phyloP scores from a whole-genome alignment of 2,329 filamentous ascomycete species.

The Aspergillus sp. region DNA sequence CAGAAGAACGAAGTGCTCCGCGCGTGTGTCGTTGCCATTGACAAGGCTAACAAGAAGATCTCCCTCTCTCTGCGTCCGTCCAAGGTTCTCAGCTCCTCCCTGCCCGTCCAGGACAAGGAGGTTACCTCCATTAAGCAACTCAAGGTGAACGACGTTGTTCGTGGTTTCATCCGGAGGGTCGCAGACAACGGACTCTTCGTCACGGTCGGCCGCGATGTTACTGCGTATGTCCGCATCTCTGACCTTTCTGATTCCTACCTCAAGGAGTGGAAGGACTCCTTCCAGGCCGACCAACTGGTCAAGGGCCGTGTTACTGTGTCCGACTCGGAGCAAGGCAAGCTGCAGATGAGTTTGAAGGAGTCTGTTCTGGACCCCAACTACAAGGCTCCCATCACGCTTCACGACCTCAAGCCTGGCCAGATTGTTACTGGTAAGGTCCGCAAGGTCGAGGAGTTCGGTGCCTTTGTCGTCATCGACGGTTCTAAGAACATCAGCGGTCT shows the following conservation, averaged over 20 bases:
- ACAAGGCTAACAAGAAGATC: slow-evolving; percentile 80
- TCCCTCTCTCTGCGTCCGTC: slow-evolving; percentile 82
- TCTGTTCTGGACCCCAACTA: slow-evolving; percentile 81
- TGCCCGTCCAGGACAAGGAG: slow-evolving; percentile 78
- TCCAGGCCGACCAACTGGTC: slow-evolving; percentile 86
- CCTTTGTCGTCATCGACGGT: slow-evolving; percentile 86
- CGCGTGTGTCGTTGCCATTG: slow-evolving; percentile 80
- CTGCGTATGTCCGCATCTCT: slow-evolving; percentile 78
- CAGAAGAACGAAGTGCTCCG: slow-evolving; percentile 84
- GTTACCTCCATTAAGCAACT: slow-evolving; percentile 71
- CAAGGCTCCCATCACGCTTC: slow-evolving; percentile 69
- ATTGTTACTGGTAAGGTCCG: slow-evolving; percentile 85
- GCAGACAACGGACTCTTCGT: slow-evolving; percentile 88
- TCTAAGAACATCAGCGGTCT: slow-evolving; percentile 88
- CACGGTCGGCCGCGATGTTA: slow-evolving; percentile 75
- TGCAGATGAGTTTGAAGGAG: slow-evolving; percentile 84
- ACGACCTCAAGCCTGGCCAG: slow-evolving; percentile 77
- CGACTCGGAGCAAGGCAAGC: slow-evolving; percentile 66
- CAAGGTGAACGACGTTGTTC: slow-evolving; percentile 73
- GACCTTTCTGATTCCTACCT: slow-evolving; percentile 89
- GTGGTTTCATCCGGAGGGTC: slow-evolving; percentile 90
- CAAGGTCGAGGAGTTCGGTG: slow-evolving; percentile 92
- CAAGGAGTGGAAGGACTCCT: slow-evolving; percentile 93
- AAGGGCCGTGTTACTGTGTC: slow-evolving; percentile 78
- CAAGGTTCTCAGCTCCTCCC: slow-evolving; percentile 80